These are phyloP conservation scores for Candida taoyuanica DNA, from an alignment of 805 yeast genomes.

Conservation along the genomic window DNA sequence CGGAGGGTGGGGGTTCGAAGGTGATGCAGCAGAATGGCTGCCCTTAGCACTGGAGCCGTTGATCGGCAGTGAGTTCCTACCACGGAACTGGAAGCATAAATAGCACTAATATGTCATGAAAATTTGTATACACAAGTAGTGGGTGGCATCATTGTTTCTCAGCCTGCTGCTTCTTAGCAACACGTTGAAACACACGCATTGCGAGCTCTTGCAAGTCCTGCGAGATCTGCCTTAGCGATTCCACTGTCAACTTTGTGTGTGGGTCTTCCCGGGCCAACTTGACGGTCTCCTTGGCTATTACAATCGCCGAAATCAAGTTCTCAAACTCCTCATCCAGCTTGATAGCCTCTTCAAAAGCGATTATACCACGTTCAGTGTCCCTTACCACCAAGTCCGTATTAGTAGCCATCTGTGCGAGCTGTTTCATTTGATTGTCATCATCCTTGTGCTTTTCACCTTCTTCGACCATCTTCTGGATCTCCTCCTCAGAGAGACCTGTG, in stretches of 20 bases:
- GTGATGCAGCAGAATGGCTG: conserved; percentile 71
- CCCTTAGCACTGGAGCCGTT: conserved; percentile 62
- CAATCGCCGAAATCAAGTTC: conserved; percentile 39
- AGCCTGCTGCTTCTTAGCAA: conserved; percentile 18
- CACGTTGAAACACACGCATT: conserved; percentile 63
- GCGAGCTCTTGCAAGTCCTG: conserved; percentile 73
- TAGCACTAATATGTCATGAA: conserved; percentile 5
- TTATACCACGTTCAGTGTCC: conserved; percentile 84
- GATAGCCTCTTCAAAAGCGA: conserved; percentile 54
- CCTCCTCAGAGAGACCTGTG: conserved; percentile 65
- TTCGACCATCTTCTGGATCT: conserved; percentile 55
- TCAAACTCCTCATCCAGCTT: conserved; percentile 49
- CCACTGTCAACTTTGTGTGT: conserved; percentile 52
- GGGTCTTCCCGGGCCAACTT: conserved; percentile 62
- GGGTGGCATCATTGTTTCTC: neutral
- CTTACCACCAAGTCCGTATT: conserved; percentile 73
- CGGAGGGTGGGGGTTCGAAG: conserved; percentile 64
- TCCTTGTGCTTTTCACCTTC: conserved; percentile 64
- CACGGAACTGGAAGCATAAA: conserved; percentile 24
- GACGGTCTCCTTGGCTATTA: conserved; percentile 58
- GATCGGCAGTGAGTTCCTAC: conserved; percentile 30
- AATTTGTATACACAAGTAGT: neutral
- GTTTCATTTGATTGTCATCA: conserved; percentile 53
- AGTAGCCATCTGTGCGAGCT: conserved; percentile 67
- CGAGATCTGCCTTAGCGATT: conserved; percentile 63